Conservation (phyloP, 352 stramenopile species). For the Pythium angustatum region DNA sequence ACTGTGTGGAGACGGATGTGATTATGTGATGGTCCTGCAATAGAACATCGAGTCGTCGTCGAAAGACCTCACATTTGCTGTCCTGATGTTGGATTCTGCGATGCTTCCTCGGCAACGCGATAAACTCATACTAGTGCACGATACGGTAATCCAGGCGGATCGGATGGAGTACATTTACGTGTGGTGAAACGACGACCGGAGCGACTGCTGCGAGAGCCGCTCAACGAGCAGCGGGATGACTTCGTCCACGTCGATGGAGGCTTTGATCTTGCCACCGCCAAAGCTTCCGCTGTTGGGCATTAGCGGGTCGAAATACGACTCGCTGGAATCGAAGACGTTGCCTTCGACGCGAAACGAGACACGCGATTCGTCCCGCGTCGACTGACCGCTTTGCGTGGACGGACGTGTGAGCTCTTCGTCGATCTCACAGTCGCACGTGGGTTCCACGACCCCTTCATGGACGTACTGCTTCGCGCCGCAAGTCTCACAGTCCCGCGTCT, state of each 20-base stretch:
- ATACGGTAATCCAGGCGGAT: slow-evolving; percentile 1
- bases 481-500: slow-evolving; percentile 40
- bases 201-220: slow-evolving; percentile 34
- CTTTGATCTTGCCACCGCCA: slow-evolving; percentile 19
- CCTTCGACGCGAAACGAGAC: slow-evolving; percentile 23
- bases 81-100: neutral
- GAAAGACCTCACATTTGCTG: no score
- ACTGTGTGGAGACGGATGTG: no score
- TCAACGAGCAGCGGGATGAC: slow-evolving; percentile 35
- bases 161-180: slow-evolving; percentile 12
- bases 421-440: slow-evolving; percentile 47
- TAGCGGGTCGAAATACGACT: slow-evolving; percentile 6
- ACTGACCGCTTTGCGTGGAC: slow-evolving; percentile 20
- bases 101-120: slow-evolving; percentile 16
- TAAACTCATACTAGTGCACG: neutral
- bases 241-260: slow-evolving; percentile 27
- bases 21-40: no score
- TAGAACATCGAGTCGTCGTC: no score
- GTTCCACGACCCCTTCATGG: slow-evolving; percentile 42
- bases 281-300: slow-evolving; percentile 6
- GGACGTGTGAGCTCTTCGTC: slow-evolving; percentile 24
- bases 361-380: slow-evolving; percentile 19
- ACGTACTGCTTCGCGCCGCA: slow-evolving; percentile 51
- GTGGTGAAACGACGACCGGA: slow-evolving; percentile 23
- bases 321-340: slow-evolving; percentile 8